Conservation (phyloP, 1,284 basidiomycete genomes). For the Ceratobasidium sp. region DNA sequence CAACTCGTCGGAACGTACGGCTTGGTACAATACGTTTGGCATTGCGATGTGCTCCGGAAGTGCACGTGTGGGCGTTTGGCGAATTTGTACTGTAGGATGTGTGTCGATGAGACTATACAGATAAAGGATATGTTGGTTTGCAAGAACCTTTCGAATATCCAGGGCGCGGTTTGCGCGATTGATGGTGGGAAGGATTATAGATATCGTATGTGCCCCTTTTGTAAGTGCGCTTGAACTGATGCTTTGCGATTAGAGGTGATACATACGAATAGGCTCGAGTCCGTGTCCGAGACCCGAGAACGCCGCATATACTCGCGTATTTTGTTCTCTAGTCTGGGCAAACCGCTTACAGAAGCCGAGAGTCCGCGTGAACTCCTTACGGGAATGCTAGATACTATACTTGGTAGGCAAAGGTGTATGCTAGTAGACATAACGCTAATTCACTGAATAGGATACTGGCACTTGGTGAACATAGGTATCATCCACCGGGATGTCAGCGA, state of each 20-base stretch:
- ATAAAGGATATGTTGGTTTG: constrained; percentile 7
- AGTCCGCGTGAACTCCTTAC: background rate
- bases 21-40: constrained; percentile 28
- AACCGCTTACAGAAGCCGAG: background rate
- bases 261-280: background rate
- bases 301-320: constrained; percentile 18
- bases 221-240: too few relatives aligned
- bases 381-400: constrained; percentile 11
- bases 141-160: background rate
- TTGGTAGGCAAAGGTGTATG: background rate
- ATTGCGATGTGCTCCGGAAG: background rate
- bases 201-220: background rate
- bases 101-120: constrained; percentile 6
- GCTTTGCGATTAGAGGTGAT: too few relatives aligned
- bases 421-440: background rate
- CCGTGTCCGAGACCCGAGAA: background rate
- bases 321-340: constrained; percentile 31
- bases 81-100: background rate
- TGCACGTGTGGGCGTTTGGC: background rate
- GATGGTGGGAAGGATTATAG: background rate
- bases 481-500: constrained; percentile 32
- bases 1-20: constrained; percentile 13
- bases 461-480: constrained; percentile 18
- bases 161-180: background rate
- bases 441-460: constrained; percentile 21